These are phyloP conservation scores for Epithele typhae DNA, from an alignment of 768 basidiomycete species.

Conservation along the genomic window DNA sequence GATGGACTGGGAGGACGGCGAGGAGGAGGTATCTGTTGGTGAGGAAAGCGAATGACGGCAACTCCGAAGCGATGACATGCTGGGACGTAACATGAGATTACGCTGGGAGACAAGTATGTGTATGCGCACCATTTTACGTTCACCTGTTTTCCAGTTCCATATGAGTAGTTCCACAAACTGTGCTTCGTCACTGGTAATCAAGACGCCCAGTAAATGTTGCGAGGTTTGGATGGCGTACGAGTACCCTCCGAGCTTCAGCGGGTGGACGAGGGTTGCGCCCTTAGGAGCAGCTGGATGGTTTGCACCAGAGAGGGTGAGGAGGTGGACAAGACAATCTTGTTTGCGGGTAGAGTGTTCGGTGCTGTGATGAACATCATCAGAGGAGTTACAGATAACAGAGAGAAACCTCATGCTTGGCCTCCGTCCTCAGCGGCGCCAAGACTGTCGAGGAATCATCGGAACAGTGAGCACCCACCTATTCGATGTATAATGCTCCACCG, in stretches of 20 bases:
- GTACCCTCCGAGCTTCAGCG: background rate
- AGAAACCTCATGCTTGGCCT: no score
- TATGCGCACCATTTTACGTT: slow-evolving; percentile 42
- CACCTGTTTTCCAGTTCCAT: slow-evolving; percentile 67
- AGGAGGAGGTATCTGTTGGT: slow-evolving; percentile 21
- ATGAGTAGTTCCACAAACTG: slow-evolving; percentile 44
- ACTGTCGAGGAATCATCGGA: no score
- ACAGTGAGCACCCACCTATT: no score
- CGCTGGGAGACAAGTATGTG: no score
- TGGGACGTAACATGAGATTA: background rate
- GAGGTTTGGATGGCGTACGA: slow-evolving; percentile 54
- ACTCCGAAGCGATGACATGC: slow-evolving; percentile 10
- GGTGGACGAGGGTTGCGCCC: slow-evolving; percentile 26
- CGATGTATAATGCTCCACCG: slow-evolving; percentile 41
- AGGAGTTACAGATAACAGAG: no score
- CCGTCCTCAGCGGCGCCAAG: no score
- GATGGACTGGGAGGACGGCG: slow-evolving; percentile 12
- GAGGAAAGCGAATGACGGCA: slow-evolving; percentile 25
- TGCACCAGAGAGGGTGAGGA: slow-evolving; percentile 43
- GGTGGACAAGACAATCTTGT: slow-evolving; percentile 31
- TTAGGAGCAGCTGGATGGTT: slow-evolving; percentile 41
- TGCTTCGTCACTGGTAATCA: slow-evolving; percentile 34
- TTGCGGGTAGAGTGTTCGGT: no score
- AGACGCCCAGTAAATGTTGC: slow-evolving; percentile 46
- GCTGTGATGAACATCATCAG: no score